Evolutionary conservation across 2,329 filamentous ascomycete species (phyloP), one percentile per base, ranked within the genome.

Genomic region (Aureobasidium sp.): DNA sequence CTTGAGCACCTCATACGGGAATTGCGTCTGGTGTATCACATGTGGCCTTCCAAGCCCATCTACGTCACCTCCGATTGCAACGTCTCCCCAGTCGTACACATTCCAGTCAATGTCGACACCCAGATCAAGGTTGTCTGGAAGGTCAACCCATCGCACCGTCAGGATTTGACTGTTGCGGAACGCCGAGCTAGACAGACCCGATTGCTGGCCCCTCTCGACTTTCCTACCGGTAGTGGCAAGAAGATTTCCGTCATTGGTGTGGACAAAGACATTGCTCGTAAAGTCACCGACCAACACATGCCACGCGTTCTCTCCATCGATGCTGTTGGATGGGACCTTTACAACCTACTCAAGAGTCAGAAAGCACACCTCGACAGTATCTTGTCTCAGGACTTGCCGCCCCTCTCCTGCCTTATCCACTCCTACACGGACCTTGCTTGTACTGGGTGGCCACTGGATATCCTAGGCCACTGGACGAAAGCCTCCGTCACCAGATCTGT

Each of bases 121-220:
- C 29, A 37, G 21, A 37, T 46, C 40, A 57, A 57, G 40, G 4
- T 57, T 11, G 40, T 45, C 29, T 57, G 53, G 53, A 57, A 57
- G 29, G 19, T 57, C 21, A 21, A 35, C 8, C 53, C 38, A 19
- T n/a, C 53, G 3, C 23, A 19, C 1, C 53, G 53, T n/a, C 27
- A 37, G 21, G 53, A 57, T 23, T 10, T 57, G 13, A 27, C 13
- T 21, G 27, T 25, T 27, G 29, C 9, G 0, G 53, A 57, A 19
- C 31, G 27, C 1, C 13, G 53, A 2, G 42, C 37, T 3, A 25
- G 53, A 9, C 53, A 57, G 15, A 13, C 21, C 10, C 27, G 53
- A 6, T 21, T 57, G 38, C 29, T 57, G 4, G 53, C 29, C 8
- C 40, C 53, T 25, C 40, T 57, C 19, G 19, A 40, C 7, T 35